phyloP scores from a whole-genome alignment of 805 yeast genomes.

The Kodamaea hsintzibuensis region DNA sequence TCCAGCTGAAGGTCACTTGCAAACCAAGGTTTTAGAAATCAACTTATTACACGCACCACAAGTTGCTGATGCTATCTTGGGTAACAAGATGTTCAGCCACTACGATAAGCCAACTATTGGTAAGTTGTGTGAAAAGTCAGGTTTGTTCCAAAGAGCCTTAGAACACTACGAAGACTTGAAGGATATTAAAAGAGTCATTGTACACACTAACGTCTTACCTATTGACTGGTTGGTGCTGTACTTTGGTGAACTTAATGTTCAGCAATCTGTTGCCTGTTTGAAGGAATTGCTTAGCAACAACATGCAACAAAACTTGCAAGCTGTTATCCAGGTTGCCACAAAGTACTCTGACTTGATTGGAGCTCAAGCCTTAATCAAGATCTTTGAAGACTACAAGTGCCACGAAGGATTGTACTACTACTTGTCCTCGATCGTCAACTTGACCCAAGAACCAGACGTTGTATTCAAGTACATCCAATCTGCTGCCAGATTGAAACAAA shows the following conservation, averaged over 20 bases:
- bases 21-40: conserved; percentile 90
- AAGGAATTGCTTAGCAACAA: conserved; percentile 79
- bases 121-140: conserved; percentile 91
- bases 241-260: conserved; percentile 92
- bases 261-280: conserved; percentile 85
- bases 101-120: conserved; percentile 95
- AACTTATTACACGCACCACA: conserved; percentile 96
- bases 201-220: conserved; percentile 81
- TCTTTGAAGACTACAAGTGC: conserved; percentile 92
- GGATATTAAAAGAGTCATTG: conserved; percentile 93
- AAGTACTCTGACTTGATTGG: conserved; percentile 95
- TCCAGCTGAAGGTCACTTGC: conserved; percentile 94
- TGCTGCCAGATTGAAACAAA: conserved; percentile 87
- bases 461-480: conserved; percentile 95
- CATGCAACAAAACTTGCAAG: conserved; percentile 84
- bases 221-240: conserved; percentile 91
- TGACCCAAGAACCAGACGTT: conserved; percentile 91
- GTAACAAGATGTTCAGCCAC: conserved; percentile 93
- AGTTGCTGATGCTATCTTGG: conserved; percentile 98
- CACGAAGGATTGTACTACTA: conserved; percentile 94
- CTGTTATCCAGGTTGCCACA: conserved; percentile 94
- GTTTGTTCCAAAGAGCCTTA: conserved; percentile 90
- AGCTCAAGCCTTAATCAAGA: conserved; percentile 75
- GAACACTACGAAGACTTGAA: conserved; percentile 93
- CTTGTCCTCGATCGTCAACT: conserved; percentile 87